phyloP scores from a whole-genome alignment of 2,329 filamentous ascomycete genomes.

The Botrytis sinoallii region DNA sequence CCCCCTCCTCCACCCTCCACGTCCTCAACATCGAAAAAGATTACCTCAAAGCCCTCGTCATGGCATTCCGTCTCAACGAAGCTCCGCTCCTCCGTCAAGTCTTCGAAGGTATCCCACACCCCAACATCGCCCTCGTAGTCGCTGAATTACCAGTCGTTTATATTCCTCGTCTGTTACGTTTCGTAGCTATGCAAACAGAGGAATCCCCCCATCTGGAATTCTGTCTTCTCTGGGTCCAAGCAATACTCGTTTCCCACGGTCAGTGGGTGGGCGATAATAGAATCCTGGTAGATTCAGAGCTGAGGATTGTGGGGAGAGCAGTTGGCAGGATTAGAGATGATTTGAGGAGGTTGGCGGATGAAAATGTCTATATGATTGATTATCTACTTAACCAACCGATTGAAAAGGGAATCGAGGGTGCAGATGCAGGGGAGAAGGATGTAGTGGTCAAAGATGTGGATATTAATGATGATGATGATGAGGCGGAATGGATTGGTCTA shows the following conservation, averaged over 20 bases:
- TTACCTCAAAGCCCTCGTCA: slow-evolving; percentile 88
- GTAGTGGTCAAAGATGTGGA: slow-evolving; percentile 37
- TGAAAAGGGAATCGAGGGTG: slow-evolving; percentile 31
- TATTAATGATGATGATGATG: slow-evolving; percentile 39
- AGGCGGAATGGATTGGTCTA: slow-evolving; percentile 53
- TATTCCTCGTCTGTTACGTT: slow-evolving; percentile 77
- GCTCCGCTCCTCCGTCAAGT: slow-evolving; percentile 75
- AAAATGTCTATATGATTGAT: slow-evolving; percentile 85
- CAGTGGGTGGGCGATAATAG: slow-evolving; percentile 79
- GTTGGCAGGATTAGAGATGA: slow-evolving; percentile 78
- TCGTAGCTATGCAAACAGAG: slow-evolving; percentile 84
- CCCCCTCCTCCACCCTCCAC: slow-evolving; percentile 75
- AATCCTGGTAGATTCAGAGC: slow-evolving; percentile 75
- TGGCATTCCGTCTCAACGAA: slow-evolving; percentile 96
- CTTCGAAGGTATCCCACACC: slow-evolving; percentile 76
- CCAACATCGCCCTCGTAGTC: slow-evolving; percentile 74
- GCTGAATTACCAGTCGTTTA: slow-evolving; percentile 80
- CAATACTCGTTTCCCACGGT: slow-evolving; percentile 77
- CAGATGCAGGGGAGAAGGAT: slow-evolving; percentile 39
- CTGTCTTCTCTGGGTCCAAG: slow-evolving; percentile 88
- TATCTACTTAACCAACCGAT: slow-evolving; percentile 64
- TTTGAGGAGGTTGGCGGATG: slow-evolving; percentile 76
- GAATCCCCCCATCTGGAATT: slow-evolving; percentile 93
- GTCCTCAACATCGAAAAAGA: slow-evolving; percentile 67
- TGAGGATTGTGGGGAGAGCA: slow-evolving; percentile 78